A percentile compares a stretch with the other conserved stretches of the same genome.
These are phyloP conservation scores for Diophrys sp. DNA, from an alignment of 73 alveolate genomes.

Conservation along the genomic window DNA sequence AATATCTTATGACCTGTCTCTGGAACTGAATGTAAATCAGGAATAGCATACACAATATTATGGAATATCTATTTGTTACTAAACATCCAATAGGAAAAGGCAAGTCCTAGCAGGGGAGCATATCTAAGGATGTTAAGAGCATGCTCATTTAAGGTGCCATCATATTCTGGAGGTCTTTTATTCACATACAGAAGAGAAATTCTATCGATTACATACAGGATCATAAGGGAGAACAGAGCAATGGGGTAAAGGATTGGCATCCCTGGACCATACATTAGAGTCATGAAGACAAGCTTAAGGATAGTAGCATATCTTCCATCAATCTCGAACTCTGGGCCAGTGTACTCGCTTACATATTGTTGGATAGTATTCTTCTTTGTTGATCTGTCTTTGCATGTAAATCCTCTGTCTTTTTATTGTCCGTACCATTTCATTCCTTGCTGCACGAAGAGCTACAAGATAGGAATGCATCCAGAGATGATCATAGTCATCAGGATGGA, in stretches of 20 bases:
- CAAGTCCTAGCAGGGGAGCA: constrained; percentile 22
- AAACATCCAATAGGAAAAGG: constrained; percentile 55
- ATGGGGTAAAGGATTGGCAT: constrained; percentile 55
- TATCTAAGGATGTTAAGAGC: constrained; percentile 37
- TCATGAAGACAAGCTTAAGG: constrained; percentile 52
- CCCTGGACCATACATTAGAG: constrained; percentile 61
- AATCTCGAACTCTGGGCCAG: constrained; percentile 68
- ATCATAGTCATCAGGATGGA: constrained; percentile 50
- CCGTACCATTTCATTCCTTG: constrained; percentile 18
- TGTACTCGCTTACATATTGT: constrained; percentile 47
- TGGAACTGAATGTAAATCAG: not conserved
- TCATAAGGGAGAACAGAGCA: constrained; percentile 29
- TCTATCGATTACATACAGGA: constrained; percentile 50
- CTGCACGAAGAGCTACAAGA: constrained; percentile 34
- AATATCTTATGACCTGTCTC: constrained; percentile 26
- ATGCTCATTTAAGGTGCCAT: constrained; percentile 44
- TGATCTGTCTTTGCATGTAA: constrained; percentile 1
- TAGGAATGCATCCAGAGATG: constrained; percentile 47
- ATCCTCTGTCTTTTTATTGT: constrained; percentile 39
- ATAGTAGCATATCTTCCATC: constrained; percentile 57
- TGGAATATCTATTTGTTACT: constrained; percentile 38
- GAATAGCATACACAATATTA: constrained; percentile 4
- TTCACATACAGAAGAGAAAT: constrained; percentile 39
- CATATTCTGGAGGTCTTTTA: constrained; percentile 61
- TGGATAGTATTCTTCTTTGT: constrained; percentile 55